These are phyloP conservation scores for Craspedostauros australis DNA, from an alignment of 108 stramenopile genomes.

Conservation along the genomic window DNA sequence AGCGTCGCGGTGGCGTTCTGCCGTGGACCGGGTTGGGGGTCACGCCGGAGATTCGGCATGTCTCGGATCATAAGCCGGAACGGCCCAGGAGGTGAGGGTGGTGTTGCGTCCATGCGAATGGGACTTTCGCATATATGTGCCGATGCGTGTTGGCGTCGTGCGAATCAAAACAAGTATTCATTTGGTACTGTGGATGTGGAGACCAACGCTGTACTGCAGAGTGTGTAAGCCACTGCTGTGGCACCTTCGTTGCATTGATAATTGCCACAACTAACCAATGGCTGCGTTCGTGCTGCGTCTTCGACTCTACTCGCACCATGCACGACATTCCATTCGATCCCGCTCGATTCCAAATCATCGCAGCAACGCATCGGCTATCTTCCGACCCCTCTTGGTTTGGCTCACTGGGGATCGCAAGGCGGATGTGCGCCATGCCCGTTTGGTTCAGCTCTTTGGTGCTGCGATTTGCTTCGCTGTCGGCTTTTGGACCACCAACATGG, in stretches of 20 bases:
- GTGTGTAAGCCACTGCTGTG: too few species aligned
- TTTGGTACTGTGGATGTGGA: too few species aligned
- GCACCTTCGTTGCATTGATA: too few species aligned
- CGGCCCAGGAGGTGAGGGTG: too few species aligned
- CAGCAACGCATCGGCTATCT: too few species aligned
- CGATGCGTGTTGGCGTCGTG: too few species aligned
- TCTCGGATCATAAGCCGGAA: constrained; percentile 28
- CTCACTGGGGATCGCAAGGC: constrained; percentile 1
- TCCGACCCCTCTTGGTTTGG: too few species aligned
- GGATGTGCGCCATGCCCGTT: constrained; percentile 14
- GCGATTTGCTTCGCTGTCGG: constrained; percentile 62
- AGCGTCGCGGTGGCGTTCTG: not conserved
- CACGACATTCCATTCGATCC: not conserved
- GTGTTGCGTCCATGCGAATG: too few species aligned
- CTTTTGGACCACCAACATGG: constrained; percentile 64
- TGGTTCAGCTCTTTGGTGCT: constrained; percentile 10
- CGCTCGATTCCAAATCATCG: not conserved
- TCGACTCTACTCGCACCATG: constrained; percentile 6
- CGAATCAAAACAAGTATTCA: too few species aligned
- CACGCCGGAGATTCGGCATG: not conserved
- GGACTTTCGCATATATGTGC: too few species aligned
- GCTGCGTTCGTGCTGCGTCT: constrained; percentile 3
- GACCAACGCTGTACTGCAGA: too few species aligned
- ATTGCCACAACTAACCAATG: too few species aligned
- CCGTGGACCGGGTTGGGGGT: not conserved